Conservation (phyloP, 768 basidiomycete species). For the Porpolomopsis calyptriformis region DNA sequence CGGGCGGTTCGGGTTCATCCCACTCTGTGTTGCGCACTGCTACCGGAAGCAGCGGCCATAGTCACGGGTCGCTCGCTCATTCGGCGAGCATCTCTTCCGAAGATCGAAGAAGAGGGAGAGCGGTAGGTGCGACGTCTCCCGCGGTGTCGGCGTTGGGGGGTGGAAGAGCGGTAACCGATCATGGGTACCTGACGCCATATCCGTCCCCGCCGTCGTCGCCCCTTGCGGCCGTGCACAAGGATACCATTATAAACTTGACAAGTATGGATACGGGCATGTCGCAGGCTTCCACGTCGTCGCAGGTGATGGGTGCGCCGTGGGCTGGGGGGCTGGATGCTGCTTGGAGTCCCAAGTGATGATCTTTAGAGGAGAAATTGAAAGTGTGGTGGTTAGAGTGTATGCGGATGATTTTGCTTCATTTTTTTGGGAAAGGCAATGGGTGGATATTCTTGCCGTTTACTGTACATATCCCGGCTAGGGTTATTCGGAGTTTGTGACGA, state of each 20-base stretch:
- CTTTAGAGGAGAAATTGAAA: too few species aligned
- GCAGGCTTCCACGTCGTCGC: too few species aligned
- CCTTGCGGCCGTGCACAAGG: not conserved
- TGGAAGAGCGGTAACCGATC: constrained; percentile 14
- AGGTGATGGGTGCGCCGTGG: constrained; percentile 24
- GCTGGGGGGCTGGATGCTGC: constrained; percentile 29
- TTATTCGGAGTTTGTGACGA: not conserved
- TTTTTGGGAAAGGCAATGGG: too few species aligned
- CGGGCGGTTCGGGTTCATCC: constrained; percentile 43
- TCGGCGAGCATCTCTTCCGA: constrained; percentile 47
- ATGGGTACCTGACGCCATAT: constrained; percentile 9
- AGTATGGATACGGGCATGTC: constrained; percentile 16
- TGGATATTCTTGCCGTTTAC: not conserved
- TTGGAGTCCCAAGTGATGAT: constrained; percentile 26
- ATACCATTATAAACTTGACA: constrained; percentile 4
- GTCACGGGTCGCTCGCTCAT: constrained; percentile 31
- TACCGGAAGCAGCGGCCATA: constrained; percentile 25
- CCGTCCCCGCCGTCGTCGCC: constrained; percentile 11
- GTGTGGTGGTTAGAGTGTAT: too few species aligned
- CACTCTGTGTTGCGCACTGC: constrained; percentile 32
- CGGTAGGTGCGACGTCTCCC: constrained; percentile 30
- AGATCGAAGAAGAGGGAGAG: constrained; percentile 27
- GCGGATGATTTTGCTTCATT: too few species aligned
- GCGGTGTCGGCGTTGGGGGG: constrained; percentile 38
- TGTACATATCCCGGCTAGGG: not conserved